Evolutionary conservation across 441 rosid species (phyloP).

Genomic region (Jatropha podagrica): DNA sequence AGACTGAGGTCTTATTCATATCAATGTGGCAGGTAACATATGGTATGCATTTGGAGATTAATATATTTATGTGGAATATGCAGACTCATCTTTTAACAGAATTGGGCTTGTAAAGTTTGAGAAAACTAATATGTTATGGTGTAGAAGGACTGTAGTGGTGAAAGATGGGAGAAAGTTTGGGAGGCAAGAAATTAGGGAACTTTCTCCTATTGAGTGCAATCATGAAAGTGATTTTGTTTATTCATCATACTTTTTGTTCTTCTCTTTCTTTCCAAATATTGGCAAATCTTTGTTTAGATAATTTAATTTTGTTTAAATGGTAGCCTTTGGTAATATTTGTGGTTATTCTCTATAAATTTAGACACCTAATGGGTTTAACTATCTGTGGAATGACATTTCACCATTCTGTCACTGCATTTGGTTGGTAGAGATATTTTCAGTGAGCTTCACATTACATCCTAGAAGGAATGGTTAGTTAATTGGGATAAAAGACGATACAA

Average conservation of each 20-base stretch:
- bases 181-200: not conserved
- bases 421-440: not conserved
- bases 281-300: not conserved
- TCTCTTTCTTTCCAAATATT: not conserved
- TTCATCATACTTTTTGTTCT: not conserved
- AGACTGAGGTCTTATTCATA: conserved; percentile 19
- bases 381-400: not conserved
- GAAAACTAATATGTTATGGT: not conserved
- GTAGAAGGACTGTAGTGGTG: not conserved
- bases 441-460: not conserved
- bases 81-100: conserved; percentile 5
- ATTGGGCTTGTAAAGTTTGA: not conserved
- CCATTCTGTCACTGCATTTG: not conserved
- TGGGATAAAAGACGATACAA: not conserved
- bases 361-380: not conserved
- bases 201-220: not conserved
- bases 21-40: conserved; percentile 18
- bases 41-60: conserved; percentile 19
- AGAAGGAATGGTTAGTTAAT: not conserved
- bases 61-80: conserved; percentile 22
- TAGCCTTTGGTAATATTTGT: not conserved
- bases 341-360: not conserved
- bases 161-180: not conserved
- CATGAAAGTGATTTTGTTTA: not conserved
- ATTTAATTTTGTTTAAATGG: not conserved